Evolutionary conservation across 768 basidiomycete genomes (phyloP).

Genomic region (Solioccasus polychromus): DNA sequence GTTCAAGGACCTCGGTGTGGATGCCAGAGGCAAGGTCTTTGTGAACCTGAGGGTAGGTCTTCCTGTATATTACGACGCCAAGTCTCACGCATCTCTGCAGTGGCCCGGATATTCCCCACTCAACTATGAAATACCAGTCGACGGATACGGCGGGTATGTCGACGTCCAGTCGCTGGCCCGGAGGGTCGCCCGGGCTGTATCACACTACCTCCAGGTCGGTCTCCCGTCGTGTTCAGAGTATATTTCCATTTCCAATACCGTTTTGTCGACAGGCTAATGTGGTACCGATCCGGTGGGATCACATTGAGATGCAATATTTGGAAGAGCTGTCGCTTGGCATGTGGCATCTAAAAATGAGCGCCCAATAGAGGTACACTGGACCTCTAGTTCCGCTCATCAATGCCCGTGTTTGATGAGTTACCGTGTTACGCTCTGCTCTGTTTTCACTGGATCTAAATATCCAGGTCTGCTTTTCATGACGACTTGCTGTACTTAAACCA

Average conservation of each 20-base stretch:
- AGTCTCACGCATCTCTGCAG: slow-evolving; percentile 32
- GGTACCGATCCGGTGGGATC: slow-evolving; percentile 67
- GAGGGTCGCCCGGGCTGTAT: slow-evolving; percentile 65
- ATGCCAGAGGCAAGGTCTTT: slow-evolving; percentile 54
- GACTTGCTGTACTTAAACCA: slow-evolving; percentile 21
- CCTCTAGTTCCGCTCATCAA: not conserved
- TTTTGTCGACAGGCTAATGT: slow-evolving; percentile 51
- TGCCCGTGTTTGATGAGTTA: slow-evolving; percentile 8
- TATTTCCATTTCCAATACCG: slow-evolving; percentile 10
- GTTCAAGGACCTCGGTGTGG: slow-evolving; percentile 63
- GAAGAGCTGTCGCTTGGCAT: slow-evolving; percentile 67
- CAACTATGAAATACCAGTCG: slow-evolving; percentile 73
- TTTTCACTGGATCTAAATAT: slow-evolving; percentile 13
- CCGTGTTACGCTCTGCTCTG: slow-evolving; percentile 5
- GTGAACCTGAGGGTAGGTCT: slow-evolving; percentile 58
- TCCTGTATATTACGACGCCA: not conserved
- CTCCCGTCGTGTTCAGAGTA: slow-evolving; percentile 3
- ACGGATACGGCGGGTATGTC: slow-evolving; percentile 61
- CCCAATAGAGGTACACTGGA: slow-evolving; percentile 21
- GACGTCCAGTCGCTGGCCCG: slow-evolving; percentile 66
- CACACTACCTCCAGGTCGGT: slow-evolving; percentile 70
- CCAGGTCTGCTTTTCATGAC: slow-evolving; percentile 4
- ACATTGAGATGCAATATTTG: slow-evolving; percentile 65
- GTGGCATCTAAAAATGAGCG: slow-evolving; percentile 65
- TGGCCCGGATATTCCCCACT: slow-evolving; percentile 70